Evolutionary conservation across 2,329 filamentous ascomycete genomes (phyloP), one percentile per base, ranked within the genome.

Genomic region (Teratosphaeria nubilosa): DNA sequence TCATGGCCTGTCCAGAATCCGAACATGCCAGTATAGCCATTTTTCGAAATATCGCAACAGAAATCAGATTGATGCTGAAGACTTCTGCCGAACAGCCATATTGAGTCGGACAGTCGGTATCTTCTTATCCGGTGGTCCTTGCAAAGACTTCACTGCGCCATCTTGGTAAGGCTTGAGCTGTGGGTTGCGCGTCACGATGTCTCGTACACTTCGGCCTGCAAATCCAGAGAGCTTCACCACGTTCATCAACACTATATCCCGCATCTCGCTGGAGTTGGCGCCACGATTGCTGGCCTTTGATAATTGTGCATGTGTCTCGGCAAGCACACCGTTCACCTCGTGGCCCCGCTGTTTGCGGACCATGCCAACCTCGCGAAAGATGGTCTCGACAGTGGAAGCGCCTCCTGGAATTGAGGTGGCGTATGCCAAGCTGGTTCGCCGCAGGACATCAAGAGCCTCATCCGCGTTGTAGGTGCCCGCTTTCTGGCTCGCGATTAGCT

Each of bases 371-470:
- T 69, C 68, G 14, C 64, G 63, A 52, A 69, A 69, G 7, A 68
- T 53, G 1, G 61, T 60, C 58, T 69, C 68, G 5, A 69, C 66
- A 20, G 64, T 59, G 5, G 59, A 57, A 13, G 59, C 59, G 27
- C 68, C 66, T 6, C 64, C 66, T 22, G 68, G 68, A 1, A 69
- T 63, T 10, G 63, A 57, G 24, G 53, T 62, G 2, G 66, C 66
- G 50, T 69, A 69, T 5, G 64, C 65, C n/a, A 69, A 55, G 5
- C 65, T 65, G 3, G 66, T 68, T 2, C 68, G 64, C 30, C 66
- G 59, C 10, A 69, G 64, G 45, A 68, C 63, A 54, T 69, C 68
- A 9, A 69, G 60, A 6, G 66, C 66, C 60, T 69, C 68, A 22
- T 65, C 62, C 0, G 62, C 63, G 59, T 62, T 68, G 55, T 69